Evolutionary conservation across 2,329 filamentous ascomycete species (phyloP), one percentile per base, ranked within the genome.

Genomic region (Lasiodiplodia sp.): DNA sequence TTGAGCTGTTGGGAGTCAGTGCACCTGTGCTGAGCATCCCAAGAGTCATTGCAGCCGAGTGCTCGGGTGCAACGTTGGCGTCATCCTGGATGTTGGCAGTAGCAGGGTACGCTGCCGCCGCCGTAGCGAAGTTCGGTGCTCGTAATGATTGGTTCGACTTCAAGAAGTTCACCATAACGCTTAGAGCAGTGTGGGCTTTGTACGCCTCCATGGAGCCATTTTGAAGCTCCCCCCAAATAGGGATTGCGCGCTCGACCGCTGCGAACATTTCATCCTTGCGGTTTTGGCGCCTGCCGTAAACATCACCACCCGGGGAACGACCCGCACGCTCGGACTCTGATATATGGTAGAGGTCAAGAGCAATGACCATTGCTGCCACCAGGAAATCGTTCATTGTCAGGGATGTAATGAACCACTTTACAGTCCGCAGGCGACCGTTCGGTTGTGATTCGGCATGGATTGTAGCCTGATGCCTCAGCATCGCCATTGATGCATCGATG

Each of bases 121-220:
- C 72, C 7, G 75, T 71, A 16, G 76, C 75, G 67, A 79, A 79
- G 62, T 73, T 76, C 47, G 73, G 74, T 23, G 73, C 69, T 34
- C 74, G 71, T 18, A 71, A 67, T n/a, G 72, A 72, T 73, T 74
- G 76, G 11, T 86, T 83, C 68, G 81, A 82, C 73, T 87, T 90
- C 66, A 97, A 85, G 78, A 96, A 96, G 38, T 89, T 86, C 55
- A 98, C 82, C 87, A 98, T 94, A 64, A 97, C 89, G 25, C 89
- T 90, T n/a, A 98, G 83, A 28, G 95, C 87, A 52, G 88, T 89
- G 51, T 89, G 89, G 1, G 93, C 95, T 81, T 98, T 98, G 82
- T 90, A 94, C 0, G 94, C 93, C 73, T 98, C 95, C 82, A 97
- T 91, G 0, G 92, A 96, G 28, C 89, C 85, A 67, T 96, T 91